phyloP scores from a whole-genome alignment of 2,329 filamentous ascomycete species.

The Trichoderma afroharzianum region DNA sequence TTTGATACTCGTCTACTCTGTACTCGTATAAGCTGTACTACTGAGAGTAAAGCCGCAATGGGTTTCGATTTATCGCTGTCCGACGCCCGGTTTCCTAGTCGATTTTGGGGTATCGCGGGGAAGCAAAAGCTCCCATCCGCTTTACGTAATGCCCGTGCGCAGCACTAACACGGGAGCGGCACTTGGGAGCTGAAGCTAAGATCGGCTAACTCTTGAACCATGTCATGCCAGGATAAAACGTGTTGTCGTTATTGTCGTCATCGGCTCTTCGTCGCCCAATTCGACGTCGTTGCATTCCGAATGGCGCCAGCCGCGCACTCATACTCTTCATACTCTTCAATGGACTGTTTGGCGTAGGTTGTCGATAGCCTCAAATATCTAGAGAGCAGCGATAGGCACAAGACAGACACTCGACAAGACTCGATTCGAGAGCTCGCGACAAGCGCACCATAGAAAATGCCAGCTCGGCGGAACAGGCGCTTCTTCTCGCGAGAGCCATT shows the following conservation, averaged over 20 bases:
- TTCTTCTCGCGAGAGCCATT: slow-evolving; percentile 17
- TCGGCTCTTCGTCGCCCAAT: neutral
- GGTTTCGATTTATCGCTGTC: neutral
- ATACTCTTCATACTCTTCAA: neutral
- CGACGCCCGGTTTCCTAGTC: neutral
- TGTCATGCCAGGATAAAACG: neutral
- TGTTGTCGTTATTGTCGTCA: slow-evolving; percentile 10
- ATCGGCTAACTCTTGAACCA: neutral
- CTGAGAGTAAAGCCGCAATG: neutral
- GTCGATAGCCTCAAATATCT: neutral
- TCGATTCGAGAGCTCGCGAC: neutral
- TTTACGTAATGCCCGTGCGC: neutral
- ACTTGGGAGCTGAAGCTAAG: slow-evolving; percentile 1
- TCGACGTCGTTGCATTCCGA: neutral
- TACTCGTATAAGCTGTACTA: neutral
- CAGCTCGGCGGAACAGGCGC: slow-evolving; percentile 9
- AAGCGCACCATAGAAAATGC: neutral
- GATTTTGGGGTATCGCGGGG: neutral
- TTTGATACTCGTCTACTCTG: neutral
- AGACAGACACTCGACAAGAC: neutral
- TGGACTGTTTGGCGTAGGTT: neutral
- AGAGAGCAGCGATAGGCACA: neutral
- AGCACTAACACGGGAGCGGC: slow-evolving; percentile 2
- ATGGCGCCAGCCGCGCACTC: neutral
- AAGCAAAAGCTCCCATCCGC: neutral